phyloP scores from a whole-genome alignment of 495 filamentous ascomycete genomes.

The Lasiosphaeris hirsuta region DNA sequence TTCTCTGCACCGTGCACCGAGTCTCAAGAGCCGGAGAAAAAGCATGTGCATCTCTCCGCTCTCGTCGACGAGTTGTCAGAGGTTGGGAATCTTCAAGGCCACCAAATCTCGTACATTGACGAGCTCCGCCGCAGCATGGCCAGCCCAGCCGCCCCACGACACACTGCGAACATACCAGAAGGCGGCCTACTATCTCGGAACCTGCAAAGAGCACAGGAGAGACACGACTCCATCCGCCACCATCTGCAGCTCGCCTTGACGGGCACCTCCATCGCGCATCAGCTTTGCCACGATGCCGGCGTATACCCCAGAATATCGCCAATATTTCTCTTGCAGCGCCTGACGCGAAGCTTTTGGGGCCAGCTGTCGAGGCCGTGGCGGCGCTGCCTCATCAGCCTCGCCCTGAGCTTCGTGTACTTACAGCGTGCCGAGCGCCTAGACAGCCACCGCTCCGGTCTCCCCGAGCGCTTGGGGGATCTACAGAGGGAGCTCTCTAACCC shows the following conservation, averaged over 20 bases:
- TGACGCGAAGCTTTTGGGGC: conserved; percentile 25
- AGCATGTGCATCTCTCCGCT: not conserved
- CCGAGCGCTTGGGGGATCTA: conserved; percentile 36
- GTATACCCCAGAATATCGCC: conserved; percentile 32
- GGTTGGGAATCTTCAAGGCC: not conserved
- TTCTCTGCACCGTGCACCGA: not conserved
- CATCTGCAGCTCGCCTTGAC: not conserved
- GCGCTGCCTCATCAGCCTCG: conserved; percentile 34
- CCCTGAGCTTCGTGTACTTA: conserved; percentile 28
- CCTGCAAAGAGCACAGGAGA: not conserved
- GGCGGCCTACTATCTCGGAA: not conserved
- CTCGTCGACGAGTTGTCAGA: conserved; percentile 3
- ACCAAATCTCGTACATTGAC: conserved; percentile 6
- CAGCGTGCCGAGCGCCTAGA: conserved; percentile 41
- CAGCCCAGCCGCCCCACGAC: not conserved
- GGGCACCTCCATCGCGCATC: not conserved
- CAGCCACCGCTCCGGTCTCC: not conserved
- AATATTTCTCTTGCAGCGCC: conserved; percentile 34
- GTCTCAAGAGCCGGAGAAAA: not conserved
- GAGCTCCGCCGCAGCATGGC: conserved; percentile 7
- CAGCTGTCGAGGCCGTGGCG: conserved; percentile 29
- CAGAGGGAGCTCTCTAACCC: conserved; percentile 48
- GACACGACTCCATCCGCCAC: not conserved
- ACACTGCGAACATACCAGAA: not conserved
- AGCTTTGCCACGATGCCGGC: conserved; percentile 1